Percentiles rank a stretch among this genome's conserved stretches.
Evolutionary conservation across 768 basidiomycete species (phyloP).

Genomic region (Lanmaoa rubissima): DNA sequence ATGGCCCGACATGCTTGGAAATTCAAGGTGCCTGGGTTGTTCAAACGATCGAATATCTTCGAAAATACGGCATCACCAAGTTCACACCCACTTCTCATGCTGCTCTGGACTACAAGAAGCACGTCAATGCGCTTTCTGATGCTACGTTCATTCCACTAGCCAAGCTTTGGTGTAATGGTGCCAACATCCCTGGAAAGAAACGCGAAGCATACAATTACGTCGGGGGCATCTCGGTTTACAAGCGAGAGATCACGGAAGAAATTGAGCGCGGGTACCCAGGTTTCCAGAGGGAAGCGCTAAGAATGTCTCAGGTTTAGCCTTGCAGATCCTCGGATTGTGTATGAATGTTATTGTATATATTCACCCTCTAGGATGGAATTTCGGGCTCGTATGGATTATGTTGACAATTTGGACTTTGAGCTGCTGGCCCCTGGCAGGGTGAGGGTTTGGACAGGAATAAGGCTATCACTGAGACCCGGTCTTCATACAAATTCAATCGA

Average conservation of each 20-base stretch:
- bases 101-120: slow-evolving; percentile 8
- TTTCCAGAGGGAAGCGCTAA: slow-evolving; percentile 10
- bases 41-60: slow-evolving; percentile 13
- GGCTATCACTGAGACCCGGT: no score
- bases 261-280: slow-evolving; percentile 11
- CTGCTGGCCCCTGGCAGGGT: no score
- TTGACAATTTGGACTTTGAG: no score
- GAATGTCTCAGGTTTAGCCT: background rate
- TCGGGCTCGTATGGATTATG: no score
- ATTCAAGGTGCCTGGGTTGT: slow-evolving; percentile 7
- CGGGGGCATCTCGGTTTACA: background rate
- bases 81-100: slow-evolving; percentile 8
- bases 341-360: no score
- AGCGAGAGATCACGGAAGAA: slow-evolving; percentile 14
- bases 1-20: slow-evolving; percentile 11
- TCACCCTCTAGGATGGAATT: no score
- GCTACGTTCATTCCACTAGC: slow-evolving; percentile 10
- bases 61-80: slow-evolving; percentile 7
- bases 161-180: background rate
- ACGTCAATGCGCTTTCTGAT: background rate
- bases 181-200: slow-evolving; percentile 12
- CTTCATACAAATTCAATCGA: no score
- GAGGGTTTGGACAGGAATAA: no score
- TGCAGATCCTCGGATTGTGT: no score
- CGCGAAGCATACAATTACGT: slow-evolving; percentile 2